Evolutionary conservation across 2,329 filamentous ascomycete species (phyloP).

Genomic region (Colletotrichum caudatum): DNA sequence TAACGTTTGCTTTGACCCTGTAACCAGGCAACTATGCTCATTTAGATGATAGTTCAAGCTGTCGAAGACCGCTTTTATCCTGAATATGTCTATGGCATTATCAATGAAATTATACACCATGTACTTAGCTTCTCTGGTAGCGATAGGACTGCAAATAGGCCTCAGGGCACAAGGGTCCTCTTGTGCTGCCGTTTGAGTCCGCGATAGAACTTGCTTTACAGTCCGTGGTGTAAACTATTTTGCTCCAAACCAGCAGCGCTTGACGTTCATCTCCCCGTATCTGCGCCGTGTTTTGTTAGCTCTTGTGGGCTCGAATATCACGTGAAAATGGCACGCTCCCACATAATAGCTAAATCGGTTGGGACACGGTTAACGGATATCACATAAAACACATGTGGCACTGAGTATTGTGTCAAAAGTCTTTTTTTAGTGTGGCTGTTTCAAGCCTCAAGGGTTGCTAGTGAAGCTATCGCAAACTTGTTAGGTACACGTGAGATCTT

Average conservation of each 20-base stretch:
- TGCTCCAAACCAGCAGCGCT: background rate
- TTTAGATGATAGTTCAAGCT: background rate
- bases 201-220: background rate
- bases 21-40: background rate
- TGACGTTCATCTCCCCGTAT: background rate
- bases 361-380: background rate
- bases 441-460: background rate
- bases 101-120: background rate
- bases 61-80: background rate
- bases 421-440: background rate
- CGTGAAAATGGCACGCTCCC: background rate
- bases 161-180: background rate
- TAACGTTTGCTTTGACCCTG: background rate
- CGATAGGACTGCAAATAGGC: background rate
- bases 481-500: background rate
- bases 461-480: background rate
- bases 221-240: background rate
- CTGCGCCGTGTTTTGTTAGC: background rate
- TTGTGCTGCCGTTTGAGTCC: background rate
- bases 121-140: background rate
- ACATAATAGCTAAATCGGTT: background rate
- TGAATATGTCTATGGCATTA: background rate
- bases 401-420: background rate
- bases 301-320: background rate
- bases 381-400: no score